These are phyloP conservation scores for Penstemon eatonii DNA, from an alignment of 257 asterid species.

Conservation along the genomic window DNA sequence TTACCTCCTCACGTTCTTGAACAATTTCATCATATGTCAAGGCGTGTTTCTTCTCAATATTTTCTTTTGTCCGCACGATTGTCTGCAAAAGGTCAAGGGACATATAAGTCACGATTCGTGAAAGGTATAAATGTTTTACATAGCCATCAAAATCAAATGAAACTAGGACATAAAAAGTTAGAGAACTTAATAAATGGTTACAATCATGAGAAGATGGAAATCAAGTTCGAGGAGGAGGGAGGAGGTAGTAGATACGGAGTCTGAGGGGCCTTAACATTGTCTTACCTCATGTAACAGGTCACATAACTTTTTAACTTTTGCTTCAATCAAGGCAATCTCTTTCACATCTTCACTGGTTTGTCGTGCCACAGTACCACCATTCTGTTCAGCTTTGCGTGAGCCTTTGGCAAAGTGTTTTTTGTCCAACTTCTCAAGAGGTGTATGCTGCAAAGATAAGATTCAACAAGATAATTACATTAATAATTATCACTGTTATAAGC, in stretches of 20 bases:
- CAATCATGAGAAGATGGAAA: slow-evolving; percentile 12
- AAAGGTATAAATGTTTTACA: slow-evolving; percentile 18
- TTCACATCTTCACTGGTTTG: slow-evolving; percentile 58
- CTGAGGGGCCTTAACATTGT: slow-evolving; percentile 18
- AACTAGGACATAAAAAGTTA: neutral
- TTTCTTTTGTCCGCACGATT: slow-evolving; percentile 82
- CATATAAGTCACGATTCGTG: neutral
- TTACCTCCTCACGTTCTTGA: slow-evolving; percentile 98
- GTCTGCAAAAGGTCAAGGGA: slow-evolving; percentile 52
- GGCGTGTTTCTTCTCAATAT: slow-evolving; percentile 92
- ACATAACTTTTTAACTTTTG: slow-evolving; percentile 74
- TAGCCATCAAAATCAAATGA: neutral
- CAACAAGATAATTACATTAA: slow-evolving; percentile 24
- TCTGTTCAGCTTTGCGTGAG: slow-evolving; percentile 51
- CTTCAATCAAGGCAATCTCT: slow-evolving; percentile 86
- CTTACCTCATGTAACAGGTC: slow-evolving; percentile 78
- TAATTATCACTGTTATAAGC: neutral
- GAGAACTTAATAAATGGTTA: slow-evolving; percentile 10
- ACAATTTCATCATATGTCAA: slow-evolving; percentile 97
- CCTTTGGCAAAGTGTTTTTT: slow-evolving; percentile 81
- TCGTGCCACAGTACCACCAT: slow-evolving; percentile 44
- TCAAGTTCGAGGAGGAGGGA: neutral
- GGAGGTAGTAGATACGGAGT: neutral
- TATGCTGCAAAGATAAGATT: slow-evolving; percentile 50
- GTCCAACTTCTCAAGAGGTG: slow-evolving; percentile 81